phyloP scores from a whole-genome alignment of 495 filamentous ascomycete species.

The Parathielavia hyrcaniae region DNA sequence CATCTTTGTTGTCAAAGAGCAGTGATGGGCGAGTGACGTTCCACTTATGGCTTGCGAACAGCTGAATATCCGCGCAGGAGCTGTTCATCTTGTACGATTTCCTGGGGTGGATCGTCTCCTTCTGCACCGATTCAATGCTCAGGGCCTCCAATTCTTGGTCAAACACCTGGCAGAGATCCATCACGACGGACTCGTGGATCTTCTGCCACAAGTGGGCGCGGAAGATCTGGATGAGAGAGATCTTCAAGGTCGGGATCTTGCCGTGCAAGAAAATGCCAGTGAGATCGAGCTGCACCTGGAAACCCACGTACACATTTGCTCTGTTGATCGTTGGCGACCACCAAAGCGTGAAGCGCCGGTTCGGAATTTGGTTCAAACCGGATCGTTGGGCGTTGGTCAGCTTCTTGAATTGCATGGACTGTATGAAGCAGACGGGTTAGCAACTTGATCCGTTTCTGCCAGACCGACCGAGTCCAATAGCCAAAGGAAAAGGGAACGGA shows the following conservation, averaged over 20 bases:
- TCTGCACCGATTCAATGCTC: slow-evolving; percentile 97
- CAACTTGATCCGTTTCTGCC: no score
- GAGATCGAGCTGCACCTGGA: slow-evolving; percentile 97
- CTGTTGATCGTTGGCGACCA: slow-evolving; percentile 83
- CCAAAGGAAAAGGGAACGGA: neutral
- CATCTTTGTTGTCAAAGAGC: slow-evolving; percentile 93
- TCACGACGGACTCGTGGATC: slow-evolving; percentile 98
- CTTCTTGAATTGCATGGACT: slow-evolving; percentile 96
- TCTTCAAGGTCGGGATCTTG: slow-evolving; percentile 98
- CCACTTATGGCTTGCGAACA: slow-evolving; percentile 99
- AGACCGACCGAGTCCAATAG: no score
- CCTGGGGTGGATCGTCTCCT: slow-evolving; percentile 98
- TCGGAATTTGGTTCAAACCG: slow-evolving; percentile 98
- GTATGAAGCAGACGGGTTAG: neutral
- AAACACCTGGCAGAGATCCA: slow-evolving; percentile 99
- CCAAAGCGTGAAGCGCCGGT: slow-evolving; percentile 98
- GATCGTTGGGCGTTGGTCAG: slow-evolving; percentile 97
- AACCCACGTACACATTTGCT: slow-evolving; percentile 85
- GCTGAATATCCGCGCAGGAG: slow-evolving; percentile 94
- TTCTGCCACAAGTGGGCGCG: slow-evolving; percentile 99
- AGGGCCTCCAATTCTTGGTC: slow-evolving; percentile 95
- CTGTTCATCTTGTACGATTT: slow-evolving; percentile 99
- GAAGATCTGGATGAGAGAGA: slow-evolving; percentile 99
- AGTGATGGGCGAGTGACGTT: slow-evolving; percentile 91
- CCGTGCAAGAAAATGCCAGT: slow-evolving; percentile 99